Conservation (phyloP, 768 basidiomycete genomes). For the Lactarius indigo region DNA sequence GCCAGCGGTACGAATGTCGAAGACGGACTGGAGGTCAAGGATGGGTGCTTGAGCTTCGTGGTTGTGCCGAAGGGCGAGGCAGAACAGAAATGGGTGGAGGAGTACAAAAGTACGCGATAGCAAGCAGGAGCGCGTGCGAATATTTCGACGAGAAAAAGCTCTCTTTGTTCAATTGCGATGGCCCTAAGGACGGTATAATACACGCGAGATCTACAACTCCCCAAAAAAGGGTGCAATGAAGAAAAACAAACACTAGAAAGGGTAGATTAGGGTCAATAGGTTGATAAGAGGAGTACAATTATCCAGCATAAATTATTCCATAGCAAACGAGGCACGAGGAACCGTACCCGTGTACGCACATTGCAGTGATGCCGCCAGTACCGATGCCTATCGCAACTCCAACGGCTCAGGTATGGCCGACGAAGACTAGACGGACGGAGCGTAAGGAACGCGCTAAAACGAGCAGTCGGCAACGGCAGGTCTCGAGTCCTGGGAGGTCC, state of each 20-base stretch:
- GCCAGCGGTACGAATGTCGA: conserved; percentile 48
- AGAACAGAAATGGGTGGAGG: conserved; percentile 84
- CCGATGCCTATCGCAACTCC: neutral
- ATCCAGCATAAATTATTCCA: too few relatives aligned
- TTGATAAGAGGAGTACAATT: too few relatives aligned
- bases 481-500: too few relatives aligned
- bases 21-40: conserved; percentile 84
- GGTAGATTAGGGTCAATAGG: neutral
- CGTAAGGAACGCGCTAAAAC: too few relatives aligned
- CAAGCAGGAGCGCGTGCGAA: neutral
- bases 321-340: neutral
- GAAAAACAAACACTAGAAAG: neutral
- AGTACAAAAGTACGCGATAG: conserved; percentile 63
- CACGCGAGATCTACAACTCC: too few relatives aligned
- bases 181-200: too few relatives aligned
- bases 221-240: too few relatives aligned
- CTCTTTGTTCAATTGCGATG: too few relatives aligned
- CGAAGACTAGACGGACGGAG: too few relatives aligned
- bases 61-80: conserved; percentile 72
- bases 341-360: neutral
- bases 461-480: too few relatives aligned
- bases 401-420: too few relatives aligned
- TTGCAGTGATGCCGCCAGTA: neutral
- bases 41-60: conserved; percentile 76
- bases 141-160: neutral